These are phyloP conservation scores for Aspergillus saccharolyticus DNA, from an alignment of 495 filamentous ascomycete species.

Conservation along the genomic window DNA sequence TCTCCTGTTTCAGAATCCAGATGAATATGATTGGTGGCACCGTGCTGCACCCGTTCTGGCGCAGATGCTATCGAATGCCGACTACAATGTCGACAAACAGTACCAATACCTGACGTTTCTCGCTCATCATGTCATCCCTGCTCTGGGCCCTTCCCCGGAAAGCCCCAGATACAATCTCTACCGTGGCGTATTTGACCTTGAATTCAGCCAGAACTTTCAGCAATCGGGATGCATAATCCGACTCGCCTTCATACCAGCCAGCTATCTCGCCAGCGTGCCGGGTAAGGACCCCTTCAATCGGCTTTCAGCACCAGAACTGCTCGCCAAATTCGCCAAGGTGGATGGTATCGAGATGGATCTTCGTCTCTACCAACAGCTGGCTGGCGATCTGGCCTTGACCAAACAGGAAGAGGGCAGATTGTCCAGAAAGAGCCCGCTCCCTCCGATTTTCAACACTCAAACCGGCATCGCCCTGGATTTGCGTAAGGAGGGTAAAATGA, in stretches of 20 bases:
- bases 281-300: neutral
- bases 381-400: neutral
- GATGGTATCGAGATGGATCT: neutral
- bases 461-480: neutral
- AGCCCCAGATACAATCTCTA: neutral
- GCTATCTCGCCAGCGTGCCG: neutral
- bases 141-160: slow-evolving; percentile 6
- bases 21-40: slow-evolving; percentile 16
- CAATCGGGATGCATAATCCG: neutral
- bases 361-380: neutral
- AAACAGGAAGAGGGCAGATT: neutral
- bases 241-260: neutral
- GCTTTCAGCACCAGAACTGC: neutral
- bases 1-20: slow-evolving; percentile 1
- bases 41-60: slow-evolving; percentile 6
- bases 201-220: slow-evolving; percentile 9
- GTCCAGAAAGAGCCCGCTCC: neutral
- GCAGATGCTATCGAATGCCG: slow-evolving; percentile 2
- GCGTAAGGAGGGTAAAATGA: neutral
- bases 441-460: neutral
- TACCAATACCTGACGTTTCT: slow-evolving; percentile 13
- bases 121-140: slow-evolving; percentile 7
- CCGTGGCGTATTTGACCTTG: neutral
- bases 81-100: slow-evolving; percentile 13
- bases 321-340: neutral